A percentile compares a stretch with the other conserved stretches of the same genome.
Evolutionary conservation across 306 rosid species (phyloP).

Genomic region (Lupinus albus): DNA sequence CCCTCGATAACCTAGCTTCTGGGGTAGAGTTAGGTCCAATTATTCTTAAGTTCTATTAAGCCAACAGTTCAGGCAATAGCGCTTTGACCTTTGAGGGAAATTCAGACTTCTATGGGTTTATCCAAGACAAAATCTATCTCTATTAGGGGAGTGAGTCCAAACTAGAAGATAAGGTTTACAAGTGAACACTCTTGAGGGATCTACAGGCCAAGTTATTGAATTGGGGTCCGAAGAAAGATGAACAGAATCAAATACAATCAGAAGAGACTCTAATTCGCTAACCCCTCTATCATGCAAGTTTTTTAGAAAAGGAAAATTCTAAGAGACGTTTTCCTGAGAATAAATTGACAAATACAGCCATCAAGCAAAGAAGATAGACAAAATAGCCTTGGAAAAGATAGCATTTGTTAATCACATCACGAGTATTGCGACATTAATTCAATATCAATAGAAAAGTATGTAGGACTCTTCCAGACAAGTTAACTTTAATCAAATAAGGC

Average conservation of each 20-base stretch:
- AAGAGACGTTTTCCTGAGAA: background rate
- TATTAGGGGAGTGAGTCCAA: background rate
- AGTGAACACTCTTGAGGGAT: background rate
- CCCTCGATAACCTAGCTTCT: no score
- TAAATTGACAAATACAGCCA: background rate
- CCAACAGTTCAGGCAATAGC: no score
- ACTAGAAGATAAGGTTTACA: background rate
- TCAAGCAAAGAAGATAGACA: background rate
- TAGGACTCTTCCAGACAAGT: slow-evolving; percentile 13
- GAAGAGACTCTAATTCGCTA: background rate
- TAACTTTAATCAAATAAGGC: slow-evolving; percentile 12
- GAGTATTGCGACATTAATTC: background rate
- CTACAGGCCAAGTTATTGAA: background rate
- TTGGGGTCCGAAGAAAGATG: background rate
- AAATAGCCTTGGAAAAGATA: background rate
- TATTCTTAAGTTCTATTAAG: no score
- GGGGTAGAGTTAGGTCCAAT: no score
- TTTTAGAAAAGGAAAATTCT: no score
- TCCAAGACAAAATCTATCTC: background rate
- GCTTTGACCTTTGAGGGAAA: no score
- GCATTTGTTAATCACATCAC: background rate
- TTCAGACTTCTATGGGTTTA: background rate
- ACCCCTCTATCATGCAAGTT: background rate
- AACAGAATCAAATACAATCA: background rate
- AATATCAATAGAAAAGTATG: background rate